Percentiles rank a stretch among this genome's conserved stretches.
phyloP scores from a whole-genome alignment of 345 rosid species.

The Sonneratia caseolaris region DNA sequence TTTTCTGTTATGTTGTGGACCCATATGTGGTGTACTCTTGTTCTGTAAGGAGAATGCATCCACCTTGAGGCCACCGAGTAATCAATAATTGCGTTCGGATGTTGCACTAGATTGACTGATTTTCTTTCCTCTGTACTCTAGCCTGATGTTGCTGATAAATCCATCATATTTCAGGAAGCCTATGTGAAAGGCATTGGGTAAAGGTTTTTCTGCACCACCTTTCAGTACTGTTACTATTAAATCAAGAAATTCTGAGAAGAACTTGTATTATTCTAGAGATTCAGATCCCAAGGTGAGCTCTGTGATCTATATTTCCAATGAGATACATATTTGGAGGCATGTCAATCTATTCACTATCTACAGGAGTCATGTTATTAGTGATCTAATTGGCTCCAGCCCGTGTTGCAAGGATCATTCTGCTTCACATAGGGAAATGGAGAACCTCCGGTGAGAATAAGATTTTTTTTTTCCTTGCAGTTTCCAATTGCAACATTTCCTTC shows the following conservation, averaged over 20 bases:
- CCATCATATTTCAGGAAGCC: constrained; percentile 45
- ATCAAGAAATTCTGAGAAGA: constrained; percentile 14
- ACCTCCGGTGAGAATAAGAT: too few species aligned
- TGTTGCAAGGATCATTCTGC: too few species aligned
- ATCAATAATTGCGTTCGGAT: neutral
- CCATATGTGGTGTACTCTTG: neutral
- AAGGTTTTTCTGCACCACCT: constrained; percentile 73
- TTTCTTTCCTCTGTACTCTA: neutral
- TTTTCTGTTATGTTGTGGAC: too few species aligned
- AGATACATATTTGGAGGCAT: too few species aligned
- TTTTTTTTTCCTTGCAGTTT: neutral
- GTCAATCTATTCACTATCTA: too few species aligned
- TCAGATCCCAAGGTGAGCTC: neutral
- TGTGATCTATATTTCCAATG: neutral
- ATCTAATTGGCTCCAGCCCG: too few species aligned
- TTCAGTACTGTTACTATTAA: constrained; percentile 68
- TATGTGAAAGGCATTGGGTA: constrained; percentile 78
- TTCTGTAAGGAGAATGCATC: neutral
- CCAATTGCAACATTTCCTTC: neutral
- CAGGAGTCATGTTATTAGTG: too few species aligned
- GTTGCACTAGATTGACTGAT: neutral
- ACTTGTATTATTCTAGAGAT: constrained; percentile 13
- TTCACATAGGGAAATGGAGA: too few species aligned
- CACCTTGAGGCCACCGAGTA: too few species aligned
- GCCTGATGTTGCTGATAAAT: constrained; percentile 8